A percentile compares a stretch with the other conserved stretches of the same genome.
Evolutionary conservation across 306 rosid species (phyloP).

Genomic region (Vicia sativa): DNA sequence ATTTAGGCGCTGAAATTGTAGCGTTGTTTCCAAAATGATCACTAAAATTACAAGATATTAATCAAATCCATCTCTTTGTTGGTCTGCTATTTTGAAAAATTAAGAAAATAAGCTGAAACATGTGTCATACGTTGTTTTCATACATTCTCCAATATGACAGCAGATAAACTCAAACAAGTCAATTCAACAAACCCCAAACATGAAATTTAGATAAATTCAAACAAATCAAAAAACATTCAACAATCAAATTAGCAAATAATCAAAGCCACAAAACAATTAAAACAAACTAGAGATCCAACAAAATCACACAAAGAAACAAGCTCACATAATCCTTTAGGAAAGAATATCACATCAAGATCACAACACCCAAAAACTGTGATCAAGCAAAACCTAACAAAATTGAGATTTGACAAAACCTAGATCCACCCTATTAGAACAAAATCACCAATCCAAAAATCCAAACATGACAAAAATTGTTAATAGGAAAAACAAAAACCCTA

Average conservation of each 20-base stretch:
- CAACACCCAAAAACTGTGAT: neutral
- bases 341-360: neutral
- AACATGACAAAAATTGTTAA: neutral
- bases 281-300: neutral
- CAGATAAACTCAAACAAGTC: too few species aligned
- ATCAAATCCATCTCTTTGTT: neutral
- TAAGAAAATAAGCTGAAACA: too few species aligned
- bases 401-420: neutral
- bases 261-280: neutral
- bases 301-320: constrained; percentile 6
- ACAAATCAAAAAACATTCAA: constrained; percentile 8
- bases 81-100: too few species aligned
- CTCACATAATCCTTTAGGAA: too few species aligned
- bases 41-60: neutral
- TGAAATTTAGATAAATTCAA: too few species aligned
- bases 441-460: neutral
- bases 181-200: neutral
- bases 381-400: neutral
- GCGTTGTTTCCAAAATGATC: neutral
- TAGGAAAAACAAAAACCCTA: neutral
- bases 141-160: too few species aligned
- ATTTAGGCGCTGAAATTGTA: neutral
- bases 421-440: neutral
- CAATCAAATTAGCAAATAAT: neutral
- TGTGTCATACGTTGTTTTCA: too few species aligned